Percentiles rank a stretch among this genome's conserved stretches.
These are phyloP conservation scores for Claviceps monticola DNA, from an alignment of 2,329 filamentous ascomycete genomes.

Conservation along the genomic window DNA sequence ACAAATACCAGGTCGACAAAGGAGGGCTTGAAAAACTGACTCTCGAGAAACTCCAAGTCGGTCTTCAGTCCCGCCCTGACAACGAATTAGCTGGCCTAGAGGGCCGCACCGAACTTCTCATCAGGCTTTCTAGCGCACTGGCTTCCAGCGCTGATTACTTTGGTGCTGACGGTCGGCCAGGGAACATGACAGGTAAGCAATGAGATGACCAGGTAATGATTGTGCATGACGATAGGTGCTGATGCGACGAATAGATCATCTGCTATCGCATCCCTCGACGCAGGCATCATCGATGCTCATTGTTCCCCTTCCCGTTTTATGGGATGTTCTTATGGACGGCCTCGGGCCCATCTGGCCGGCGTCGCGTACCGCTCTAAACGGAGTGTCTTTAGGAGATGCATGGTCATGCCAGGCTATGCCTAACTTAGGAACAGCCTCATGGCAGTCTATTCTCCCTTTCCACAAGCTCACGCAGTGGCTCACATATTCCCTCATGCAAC, in stretches of 20 bases:
- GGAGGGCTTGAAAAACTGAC: conserved; percentile 63
- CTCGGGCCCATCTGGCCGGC: conserved; percentile 79
- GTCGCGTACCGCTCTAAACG: conserved; percentile 75
- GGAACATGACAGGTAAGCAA: conserved; percentile 76
- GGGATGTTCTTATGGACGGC: conserved; percentile 81
- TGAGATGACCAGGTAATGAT: background rate
- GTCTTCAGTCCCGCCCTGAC: conserved; percentile 67
- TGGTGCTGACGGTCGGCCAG: conserved; percentile 69
- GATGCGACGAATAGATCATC: conserved; percentile 49
- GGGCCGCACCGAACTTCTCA: conserved; percentile 67
- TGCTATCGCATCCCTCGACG: conserved; percentile 83
- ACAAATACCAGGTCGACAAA: conserved; percentile 84
- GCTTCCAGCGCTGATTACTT: conserved; percentile 68
- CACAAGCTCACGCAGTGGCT: conserved; percentile 95
- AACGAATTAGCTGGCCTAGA: conserved; percentile 79
- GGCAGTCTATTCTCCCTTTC: conserved; percentile 76
- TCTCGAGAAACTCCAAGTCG: conserved; percentile 59
- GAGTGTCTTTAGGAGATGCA: conserved; percentile 77
- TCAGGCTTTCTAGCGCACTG: conserved; percentile 62
- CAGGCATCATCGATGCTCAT: conserved; percentile 81
- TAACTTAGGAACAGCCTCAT: conserved; percentile 35
- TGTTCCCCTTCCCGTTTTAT: conserved; percentile 73
- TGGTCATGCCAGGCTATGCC: conserved; percentile 86
- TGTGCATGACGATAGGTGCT: background rate
- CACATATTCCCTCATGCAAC: conserved; percentile 84